These are phyloP conservation scores for Suhomyces maxii DNA, from an alignment of 1,139 yeast genomes.

Conservation along the genomic window DNA sequence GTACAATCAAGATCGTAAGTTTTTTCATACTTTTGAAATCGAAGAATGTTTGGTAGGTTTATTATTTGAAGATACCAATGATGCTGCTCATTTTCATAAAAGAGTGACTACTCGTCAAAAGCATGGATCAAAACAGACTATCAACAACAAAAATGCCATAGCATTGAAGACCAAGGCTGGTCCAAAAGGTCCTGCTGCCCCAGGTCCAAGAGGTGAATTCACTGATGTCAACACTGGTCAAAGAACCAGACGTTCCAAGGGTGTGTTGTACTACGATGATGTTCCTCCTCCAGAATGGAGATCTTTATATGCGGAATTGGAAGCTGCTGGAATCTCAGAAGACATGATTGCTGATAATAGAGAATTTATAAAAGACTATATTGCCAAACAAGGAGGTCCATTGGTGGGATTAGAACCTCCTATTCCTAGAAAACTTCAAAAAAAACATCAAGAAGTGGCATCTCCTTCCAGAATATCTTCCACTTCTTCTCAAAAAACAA, in stretches of 20 bases:
- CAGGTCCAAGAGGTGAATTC: conserved; percentile 76
- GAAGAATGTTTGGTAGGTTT: conserved; percentile 91
- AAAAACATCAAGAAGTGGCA: conserved; percentile 9
- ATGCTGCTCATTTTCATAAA: conserved; percentile 82
- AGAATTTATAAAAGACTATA: conserved; percentile 77
- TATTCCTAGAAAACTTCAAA: conserved; percentile 60
- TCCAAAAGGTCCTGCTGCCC: conserved; percentile 32
- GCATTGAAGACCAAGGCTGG: conserved; percentile 61
- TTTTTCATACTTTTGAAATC: conserved; percentile 90
- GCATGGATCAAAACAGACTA: conserved; percentile 83
- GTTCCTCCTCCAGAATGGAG: conserved; percentile 89
- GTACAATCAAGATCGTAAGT: conserved; percentile 90
- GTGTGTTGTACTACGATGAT: conserved; percentile 70
- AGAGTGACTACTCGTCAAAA: conserved; percentile 74
- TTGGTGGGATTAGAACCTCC: conserved; percentile 87
- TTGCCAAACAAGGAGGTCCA: conserved; percentile 78
- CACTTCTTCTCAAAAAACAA: conserved; percentile 14
- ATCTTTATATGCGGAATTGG: conserved; percentile 69
- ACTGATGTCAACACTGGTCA: conserved; percentile 53
- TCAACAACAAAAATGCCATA: conserved; percentile 82
- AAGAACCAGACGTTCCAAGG: conserved; percentile 56
- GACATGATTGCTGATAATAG: conserved; percentile 89
- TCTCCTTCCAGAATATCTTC: conserved; percentile 8
- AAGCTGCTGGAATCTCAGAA: conserved; percentile 76
- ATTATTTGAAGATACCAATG: conserved; percentile 83